Conservation (phyloP, 345 rosid genomes). For the Barbarea vulgaris region DNA sequence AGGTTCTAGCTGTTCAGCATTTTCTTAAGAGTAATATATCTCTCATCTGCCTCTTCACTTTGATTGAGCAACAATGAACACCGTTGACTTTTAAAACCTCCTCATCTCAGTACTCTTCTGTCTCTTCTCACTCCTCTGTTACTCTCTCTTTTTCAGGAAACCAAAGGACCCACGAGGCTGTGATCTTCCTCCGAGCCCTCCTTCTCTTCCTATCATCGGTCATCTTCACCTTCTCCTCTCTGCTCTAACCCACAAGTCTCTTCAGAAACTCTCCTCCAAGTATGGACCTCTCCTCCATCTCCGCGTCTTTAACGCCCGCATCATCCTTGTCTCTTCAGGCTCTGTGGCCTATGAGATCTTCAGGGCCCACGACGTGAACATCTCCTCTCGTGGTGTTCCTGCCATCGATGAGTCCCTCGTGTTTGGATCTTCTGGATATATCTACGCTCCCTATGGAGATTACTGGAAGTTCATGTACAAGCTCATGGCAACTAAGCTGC, state of each 20-base stretch:
- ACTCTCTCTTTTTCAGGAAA: too few species aligned
- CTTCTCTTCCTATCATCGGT: slow-evolving; percentile 8
- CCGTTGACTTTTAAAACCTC: too few species aligned
- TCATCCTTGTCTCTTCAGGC: slow-evolving; percentile 20
- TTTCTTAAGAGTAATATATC: too few species aligned
- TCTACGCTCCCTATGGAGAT: slow-evolving; percentile 21
- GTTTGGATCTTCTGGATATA: slow-evolving; percentile 7
- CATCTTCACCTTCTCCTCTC: slow-evolving; percentile 31
- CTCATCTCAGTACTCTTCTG: too few species aligned
- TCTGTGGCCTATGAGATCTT: slow-evolving; percentile 30
- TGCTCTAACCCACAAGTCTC: not conserved
- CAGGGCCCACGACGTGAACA: slow-evolving; percentile 13
- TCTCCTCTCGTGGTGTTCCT: not conserved
- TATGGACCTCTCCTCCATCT: slow-evolving; percentile 32
- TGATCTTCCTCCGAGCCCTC: slow-evolving; percentile 35
- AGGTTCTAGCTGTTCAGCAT: too few species aligned
- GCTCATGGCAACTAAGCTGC: slow-evolving; percentile 24
- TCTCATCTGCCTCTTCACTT: too few species aligned
- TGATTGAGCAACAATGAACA: too few species aligned
- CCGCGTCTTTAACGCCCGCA: slow-evolving; percentile 11
- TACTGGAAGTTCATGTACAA: slow-evolving; percentile 37
- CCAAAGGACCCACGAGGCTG: not conserved
- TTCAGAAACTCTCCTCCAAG: slow-evolving; percentile 26
- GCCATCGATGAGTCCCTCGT: not conserved
- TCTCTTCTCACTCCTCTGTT: too few species aligned